Evolutionary conservation across 108 stramenopile species (phyloP), one percentile per base, ranked within the genome.

Genomic region (Cyclostephanos tholiformis): DNA sequence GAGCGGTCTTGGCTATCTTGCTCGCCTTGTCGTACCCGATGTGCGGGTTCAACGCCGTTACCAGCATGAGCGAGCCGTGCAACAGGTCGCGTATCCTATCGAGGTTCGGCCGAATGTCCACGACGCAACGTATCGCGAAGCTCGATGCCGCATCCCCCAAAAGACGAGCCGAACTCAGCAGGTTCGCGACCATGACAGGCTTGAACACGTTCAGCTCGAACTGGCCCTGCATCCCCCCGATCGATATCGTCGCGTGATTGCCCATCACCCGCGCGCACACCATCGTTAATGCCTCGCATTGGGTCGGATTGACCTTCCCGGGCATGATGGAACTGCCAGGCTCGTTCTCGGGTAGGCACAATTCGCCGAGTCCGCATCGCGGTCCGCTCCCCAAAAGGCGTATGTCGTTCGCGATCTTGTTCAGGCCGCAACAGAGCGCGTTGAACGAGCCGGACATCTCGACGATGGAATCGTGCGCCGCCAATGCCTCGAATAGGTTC

Each of bases 191-290:
- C 97, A 99, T 99, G 65, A 99, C 90, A 11, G 98, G 98, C 79
- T 98, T 99, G 91, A 98, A 99, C 19, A 98, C 97, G 78, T 99
- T 99, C 59, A 98, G 86, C 80, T 99, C 98, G 71, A 99, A 98
- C 56, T 97, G 97, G 27, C 99, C 99, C 75, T 99, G 96, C 39
- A 93, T 85, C 10, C 98, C 98, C 27, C 96, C 97, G 10, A 98
- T 73, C 0, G 97, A 89, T 55, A 98, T 87, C 66, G 97, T 80
- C 6, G 89, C 92, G 71, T 98, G 90, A 78, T 99, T 98, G 43
- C 99, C 99, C 90, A 99, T 97, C n/a, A 98, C 97, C 83, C 96
- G 96, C 38, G 97, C 97, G 67, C 95, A 95, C 23, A 96, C 97
- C 99, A 99, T 99, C 48, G 99, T 98, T 35, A 99, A 53, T n/a